Conservation (phyloP, 1,139 yeast genomes). For the Diutina mesorugosa region DNA sequence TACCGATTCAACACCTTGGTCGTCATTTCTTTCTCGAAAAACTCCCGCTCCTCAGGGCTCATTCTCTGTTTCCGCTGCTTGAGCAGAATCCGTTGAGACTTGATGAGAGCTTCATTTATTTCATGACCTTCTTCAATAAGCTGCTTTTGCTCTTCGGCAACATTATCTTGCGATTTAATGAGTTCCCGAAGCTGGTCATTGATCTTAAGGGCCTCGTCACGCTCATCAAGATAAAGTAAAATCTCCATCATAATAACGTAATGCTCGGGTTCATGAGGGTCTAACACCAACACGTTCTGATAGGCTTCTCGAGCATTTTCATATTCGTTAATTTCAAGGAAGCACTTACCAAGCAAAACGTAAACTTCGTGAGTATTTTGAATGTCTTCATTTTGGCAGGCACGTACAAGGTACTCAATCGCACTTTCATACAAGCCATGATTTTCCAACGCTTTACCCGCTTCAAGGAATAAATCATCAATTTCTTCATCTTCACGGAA, state of each 20-base stretch:
- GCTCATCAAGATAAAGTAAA: slow-evolving; percentile 57
- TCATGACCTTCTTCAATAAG: slow-evolving; percentile 4
- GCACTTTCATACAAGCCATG: slow-evolving; percentile 66
- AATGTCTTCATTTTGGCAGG: slow-evolving; percentile 17
- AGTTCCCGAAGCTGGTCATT: slow-evolving; percentile 4
- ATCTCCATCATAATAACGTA: slow-evolving; percentile 76
- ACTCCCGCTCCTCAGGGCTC: slow-evolving; percentile 43
- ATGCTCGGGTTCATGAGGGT: slow-evolving; percentile 58
- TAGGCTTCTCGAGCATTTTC: slow-evolving; percentile 60
- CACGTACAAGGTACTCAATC: slow-evolving; percentile 31
- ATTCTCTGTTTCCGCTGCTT: slow-evolving; percentile 13
- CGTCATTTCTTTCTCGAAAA: slow-evolving; percentile 46
- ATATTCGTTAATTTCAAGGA: slow-evolving; percentile 58
- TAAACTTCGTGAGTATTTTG: slow-evolving; percentile 29
- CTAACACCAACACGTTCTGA: slow-evolving; percentile 38
- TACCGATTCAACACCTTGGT: slow-evolving; percentile 54
- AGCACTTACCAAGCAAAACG: slow-evolving; percentile 64
- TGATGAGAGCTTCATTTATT: slow-evolving; percentile 13
- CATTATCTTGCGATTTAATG: slow-evolving; percentile 5
- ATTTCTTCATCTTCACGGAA: slow-evolving; percentile 37
- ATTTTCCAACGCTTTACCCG: slow-evolving; percentile 62
- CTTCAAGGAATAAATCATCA: slow-evolving; percentile 63
- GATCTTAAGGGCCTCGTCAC: slow-evolving; percentile 35
- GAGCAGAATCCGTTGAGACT: slow-evolving; percentile 10
- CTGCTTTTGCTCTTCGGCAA: slow-evolving; percentile 1